Percentiles rank a stretch among this genome's conserved stretches.
These are phyloP conservation scores for Agrocybe pediades DNA, from an alignment of 768 basidiomycete genomes.

Conservation along the genomic window DNA sequence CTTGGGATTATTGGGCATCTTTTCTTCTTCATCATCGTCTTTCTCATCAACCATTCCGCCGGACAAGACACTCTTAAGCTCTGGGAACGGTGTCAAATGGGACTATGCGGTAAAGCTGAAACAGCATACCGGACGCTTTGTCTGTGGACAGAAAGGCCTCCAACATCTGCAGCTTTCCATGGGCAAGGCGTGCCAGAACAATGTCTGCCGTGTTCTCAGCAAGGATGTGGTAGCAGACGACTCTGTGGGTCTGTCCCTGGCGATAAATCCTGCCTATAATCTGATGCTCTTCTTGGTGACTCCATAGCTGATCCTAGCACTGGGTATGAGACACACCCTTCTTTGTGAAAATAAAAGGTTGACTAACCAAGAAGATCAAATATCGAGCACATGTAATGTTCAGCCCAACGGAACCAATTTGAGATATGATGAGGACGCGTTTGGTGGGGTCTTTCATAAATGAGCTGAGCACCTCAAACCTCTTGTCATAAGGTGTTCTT, in stretches of 20 bases:
- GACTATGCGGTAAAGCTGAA: too few species aligned
- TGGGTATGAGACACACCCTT: not conserved
- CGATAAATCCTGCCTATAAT: conserved; percentile 23
- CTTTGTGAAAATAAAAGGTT: not conserved
- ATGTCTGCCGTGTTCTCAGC: conserved; percentile 24
- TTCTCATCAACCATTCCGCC: too few species aligned
- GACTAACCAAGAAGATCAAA: conserved; percentile 14
- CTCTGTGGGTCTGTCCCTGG: conserved; percentile 24
- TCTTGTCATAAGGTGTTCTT: not conserved
- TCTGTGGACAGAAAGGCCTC: conserved; percentile 20
- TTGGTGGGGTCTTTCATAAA: conserved; percentile 1
- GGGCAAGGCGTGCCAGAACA: conserved; percentile 18
- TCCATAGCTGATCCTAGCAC: conserved; percentile 29
- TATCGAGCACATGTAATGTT: conserved; percentile 6
- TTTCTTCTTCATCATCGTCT: too few species aligned
- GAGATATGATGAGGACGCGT: conserved; percentile 13
- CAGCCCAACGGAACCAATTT: conserved; percentile 8
- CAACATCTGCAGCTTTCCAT: conserved; percentile 25
- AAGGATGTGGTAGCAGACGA: conserved; percentile 22
- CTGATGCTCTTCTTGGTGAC: conserved; percentile 24
- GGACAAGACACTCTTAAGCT: too few species aligned
- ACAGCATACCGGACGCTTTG: too few species aligned
- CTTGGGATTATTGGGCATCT: too few species aligned
- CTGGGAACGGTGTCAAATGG: too few species aligned
- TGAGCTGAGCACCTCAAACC: not conserved